Evolutionary conservation across 2,329 filamentous ascomycete genomes (phyloP).

Genomic region (Onygenales sp.): DNA sequence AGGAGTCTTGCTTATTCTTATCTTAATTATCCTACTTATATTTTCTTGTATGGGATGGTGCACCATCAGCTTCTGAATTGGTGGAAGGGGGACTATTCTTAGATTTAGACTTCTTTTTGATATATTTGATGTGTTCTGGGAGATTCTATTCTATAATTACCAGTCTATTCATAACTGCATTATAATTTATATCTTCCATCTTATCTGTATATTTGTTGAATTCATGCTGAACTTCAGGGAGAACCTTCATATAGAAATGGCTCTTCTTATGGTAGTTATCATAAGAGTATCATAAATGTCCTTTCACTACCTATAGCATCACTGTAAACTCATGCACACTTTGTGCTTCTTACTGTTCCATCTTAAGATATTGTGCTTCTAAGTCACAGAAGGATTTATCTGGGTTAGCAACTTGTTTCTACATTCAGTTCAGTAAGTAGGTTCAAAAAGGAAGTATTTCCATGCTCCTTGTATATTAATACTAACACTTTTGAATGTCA

Average conservation of each 20-base stretch:
- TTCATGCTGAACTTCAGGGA: not conserved
- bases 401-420: not conserved
- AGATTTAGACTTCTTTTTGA: not conserved
- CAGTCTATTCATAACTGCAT: not conserved
- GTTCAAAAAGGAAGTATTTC: not conserved
- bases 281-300: not conserved
- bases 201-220: not conserved
- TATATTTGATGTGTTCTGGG: not conserved
- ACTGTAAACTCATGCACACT: not conserved
- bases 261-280: not conserved
- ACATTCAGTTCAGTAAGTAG: not conserved
- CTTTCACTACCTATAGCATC: not conserved
- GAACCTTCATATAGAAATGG: not conserved
- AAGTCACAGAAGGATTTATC: not conserved
- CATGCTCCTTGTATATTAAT: not conserved
- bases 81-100: too few species aligned
- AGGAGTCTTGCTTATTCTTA: too few species aligned
- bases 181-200: not conserved
- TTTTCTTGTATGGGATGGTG: too few species aligned
- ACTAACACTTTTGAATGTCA: not conserved
- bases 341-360: not conserved
- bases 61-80: too few species aligned
- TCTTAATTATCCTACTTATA: too few species aligned
- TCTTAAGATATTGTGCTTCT: not conserved
- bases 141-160: not conserved